Conservation (phyloP, 2,329 filamentous ascomycete species). For the Cladosporium sp. region DNA sequence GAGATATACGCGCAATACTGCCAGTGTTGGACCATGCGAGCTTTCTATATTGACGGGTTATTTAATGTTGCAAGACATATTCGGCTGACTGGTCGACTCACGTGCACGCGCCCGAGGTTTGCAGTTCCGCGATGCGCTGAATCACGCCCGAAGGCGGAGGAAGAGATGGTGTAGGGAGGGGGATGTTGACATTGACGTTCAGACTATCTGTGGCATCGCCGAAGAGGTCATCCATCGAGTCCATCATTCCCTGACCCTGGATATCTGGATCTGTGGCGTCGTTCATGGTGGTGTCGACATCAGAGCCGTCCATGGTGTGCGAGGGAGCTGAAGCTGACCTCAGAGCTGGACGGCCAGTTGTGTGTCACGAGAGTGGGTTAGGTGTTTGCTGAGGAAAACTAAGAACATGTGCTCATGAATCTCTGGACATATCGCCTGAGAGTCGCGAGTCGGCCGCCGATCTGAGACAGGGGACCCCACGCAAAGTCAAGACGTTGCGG, state of each 20-base stretch:
- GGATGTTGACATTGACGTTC: constrained; percentile 54
- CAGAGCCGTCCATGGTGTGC: constrained; percentile 7
- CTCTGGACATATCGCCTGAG: too few species aligned
- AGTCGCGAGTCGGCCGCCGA: background rate
- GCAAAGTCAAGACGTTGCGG: constrained; percentile 8
- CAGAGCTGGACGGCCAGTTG: too few species aligned
- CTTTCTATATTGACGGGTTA: constrained; percentile 47
- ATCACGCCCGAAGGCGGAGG: constrained; percentile 57
- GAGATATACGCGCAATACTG: constrained; percentile 74
- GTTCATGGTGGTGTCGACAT: constrained; percentile 17
- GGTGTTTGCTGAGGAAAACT: too few species aligned
- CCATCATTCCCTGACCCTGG: constrained; percentile 44
- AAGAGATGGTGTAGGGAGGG: constrained; percentile 38
- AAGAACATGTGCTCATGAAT: too few species aligned
- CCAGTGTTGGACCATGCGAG: constrained; percentile 86
- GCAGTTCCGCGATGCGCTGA: constrained; percentile 70
- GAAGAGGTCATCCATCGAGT: constrained; percentile 67
- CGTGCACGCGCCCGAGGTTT: constrained; percentile 74
- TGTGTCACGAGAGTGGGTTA: too few species aligned
- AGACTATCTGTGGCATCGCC: constrained; percentile 56
- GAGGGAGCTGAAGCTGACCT: background rate
- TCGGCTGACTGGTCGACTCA: constrained; percentile 44
- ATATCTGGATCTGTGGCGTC: constrained; percentile 17
- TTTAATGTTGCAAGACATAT: constrained; percentile 4
- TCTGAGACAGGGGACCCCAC: constrained; percentile 6